Percentiles rank a stretch among this genome's conserved stretches.
phyloP scores from a whole-genome alignment of 352 stramenopile genomes.

The Pythium grandisporangium region DNA sequence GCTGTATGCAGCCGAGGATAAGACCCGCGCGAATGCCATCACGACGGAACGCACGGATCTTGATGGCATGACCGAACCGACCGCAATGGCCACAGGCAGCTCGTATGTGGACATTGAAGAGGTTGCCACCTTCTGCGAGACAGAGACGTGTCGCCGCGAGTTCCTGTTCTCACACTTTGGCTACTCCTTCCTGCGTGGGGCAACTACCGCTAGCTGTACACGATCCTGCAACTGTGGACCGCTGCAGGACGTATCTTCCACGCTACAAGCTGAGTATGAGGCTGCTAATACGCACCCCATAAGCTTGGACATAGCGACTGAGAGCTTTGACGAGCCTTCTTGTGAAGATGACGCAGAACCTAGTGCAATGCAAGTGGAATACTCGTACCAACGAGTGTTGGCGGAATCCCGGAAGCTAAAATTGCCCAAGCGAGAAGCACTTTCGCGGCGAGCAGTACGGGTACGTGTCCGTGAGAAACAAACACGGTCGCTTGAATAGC shows the following conservation, averaged over 20 bases:
- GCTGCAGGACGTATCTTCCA: slow-evolving; percentile 6
- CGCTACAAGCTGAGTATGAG: background rate
- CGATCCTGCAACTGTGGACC: slow-evolving; percentile 59
- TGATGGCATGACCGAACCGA: slow-evolving; percentile 6
- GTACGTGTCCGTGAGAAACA: no score
- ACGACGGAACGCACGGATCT: slow-evolving; percentile 27
- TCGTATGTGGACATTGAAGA: slow-evolving; percentile 37
- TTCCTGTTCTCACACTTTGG: slow-evolving; percentile 50
- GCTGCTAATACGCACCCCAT: background rate
- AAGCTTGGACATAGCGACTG: no score
- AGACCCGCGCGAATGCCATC: slow-evolving; percentile 30
- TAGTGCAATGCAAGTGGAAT: slow-evolving; percentile 21
- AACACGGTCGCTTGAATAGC: no score
- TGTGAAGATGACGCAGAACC: background rate
- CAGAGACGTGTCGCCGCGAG: slow-evolving; percentile 39
- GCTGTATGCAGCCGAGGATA: slow-evolving; percentile 52
- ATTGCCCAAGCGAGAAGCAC: slow-evolving; percentile 44
- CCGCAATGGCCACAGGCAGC: slow-evolving; percentile 20
- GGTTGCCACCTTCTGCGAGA: slow-evolving; percentile 46
- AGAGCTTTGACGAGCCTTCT: no score
- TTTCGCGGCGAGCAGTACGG: slow-evolving; percentile 35
- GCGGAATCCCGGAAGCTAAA: slow-evolving; percentile 25
- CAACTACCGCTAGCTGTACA: slow-evolving; percentile 17
- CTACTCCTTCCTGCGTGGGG: slow-evolving; percentile 30
- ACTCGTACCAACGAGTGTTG: slow-evolving; percentile 49